These are phyloP conservation scores for Delphinella strobiligena DNA, from an alignment of 2,329 filamentous ascomycete species.

Conservation along the genomic window DNA sequence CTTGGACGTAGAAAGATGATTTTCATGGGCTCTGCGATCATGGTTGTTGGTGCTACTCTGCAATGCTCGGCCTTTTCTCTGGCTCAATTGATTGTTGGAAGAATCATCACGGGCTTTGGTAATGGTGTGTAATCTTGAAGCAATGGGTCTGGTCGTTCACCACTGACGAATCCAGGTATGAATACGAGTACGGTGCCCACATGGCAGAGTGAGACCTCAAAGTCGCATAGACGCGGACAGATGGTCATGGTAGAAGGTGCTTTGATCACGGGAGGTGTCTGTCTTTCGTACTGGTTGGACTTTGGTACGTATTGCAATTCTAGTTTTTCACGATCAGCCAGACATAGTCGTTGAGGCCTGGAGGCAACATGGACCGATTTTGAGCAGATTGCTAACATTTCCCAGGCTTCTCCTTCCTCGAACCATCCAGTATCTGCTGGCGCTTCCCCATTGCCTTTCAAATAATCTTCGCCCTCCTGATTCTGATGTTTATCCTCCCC, in stretches of 20 bases:
- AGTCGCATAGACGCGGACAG: constrained; percentile 38
- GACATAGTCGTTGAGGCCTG: not conserved
- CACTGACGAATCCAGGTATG: constrained; percentile 24
- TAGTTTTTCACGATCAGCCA: not conserved
- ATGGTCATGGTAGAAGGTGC: constrained; percentile 43
- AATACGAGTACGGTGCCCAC: constrained; percentile 42
- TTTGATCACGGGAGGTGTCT: constrained; percentile 39
- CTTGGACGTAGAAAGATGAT: constrained; percentile 39
- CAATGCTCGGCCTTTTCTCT: constrained; percentile 33
- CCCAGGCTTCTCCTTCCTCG: constrained; percentile 14
- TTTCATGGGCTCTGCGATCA: constrained; percentile 36
- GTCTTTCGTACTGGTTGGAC: constrained; percentile 38
- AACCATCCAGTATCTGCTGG: constrained; percentile 34
- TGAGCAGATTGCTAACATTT: too few relatives aligned
- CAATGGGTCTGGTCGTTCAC: not conserved
- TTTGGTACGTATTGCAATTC: constrained; percentile 21
- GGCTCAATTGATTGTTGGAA: constrained; percentile 37
- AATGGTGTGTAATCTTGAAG: too few relatives aligned
- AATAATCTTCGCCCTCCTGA: constrained; percentile 40
- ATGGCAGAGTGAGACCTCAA: constrained; percentile 40
- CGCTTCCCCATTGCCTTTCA: constrained; percentile 44
- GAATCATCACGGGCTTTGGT: constrained; percentile 40
- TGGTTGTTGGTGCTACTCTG: constrained; percentile 37
- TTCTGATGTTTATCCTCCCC: constrained; percentile 33
- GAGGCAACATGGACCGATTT: too few relatives aligned